These are phyloP conservation scores for Endogone sp. DNA, from an alignment of 192 early-diverging fungal genomes.

Conservation along the genomic window DNA sequence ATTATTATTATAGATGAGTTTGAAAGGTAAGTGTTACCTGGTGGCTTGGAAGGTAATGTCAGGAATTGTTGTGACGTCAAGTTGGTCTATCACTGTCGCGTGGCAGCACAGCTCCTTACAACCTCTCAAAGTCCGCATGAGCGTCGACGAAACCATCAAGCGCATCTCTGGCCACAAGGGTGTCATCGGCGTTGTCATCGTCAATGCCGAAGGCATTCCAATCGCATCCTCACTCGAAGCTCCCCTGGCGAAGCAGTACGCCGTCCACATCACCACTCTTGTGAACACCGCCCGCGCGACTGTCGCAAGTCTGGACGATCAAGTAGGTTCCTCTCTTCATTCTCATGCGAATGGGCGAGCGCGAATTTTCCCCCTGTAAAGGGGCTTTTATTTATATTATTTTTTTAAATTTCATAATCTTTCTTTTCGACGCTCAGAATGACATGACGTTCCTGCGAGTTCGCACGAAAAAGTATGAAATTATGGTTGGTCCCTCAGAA, in stretches of 20 bases:
- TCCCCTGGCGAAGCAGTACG: constrained; percentile 76
- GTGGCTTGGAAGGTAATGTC: no score
- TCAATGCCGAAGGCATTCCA: constrained; percentile 88
- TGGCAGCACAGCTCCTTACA: no score
- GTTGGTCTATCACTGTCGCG: no score
- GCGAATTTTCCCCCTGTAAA: no score
- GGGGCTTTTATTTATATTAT: no score
- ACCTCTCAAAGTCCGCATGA: no score
- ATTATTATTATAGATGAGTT: no score
- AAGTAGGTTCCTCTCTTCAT: no score
- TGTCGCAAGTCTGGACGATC: constrained; percentile 77
- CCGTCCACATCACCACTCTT: constrained; percentile 79
- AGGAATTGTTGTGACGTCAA: no score
- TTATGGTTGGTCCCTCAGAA: constrained; percentile 81
- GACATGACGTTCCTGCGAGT: constrained; percentile 93
- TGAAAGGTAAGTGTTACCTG: no score
- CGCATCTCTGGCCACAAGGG: constrained; percentile 85
- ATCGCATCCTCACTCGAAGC: constrained; percentile 87
- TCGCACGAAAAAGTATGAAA: constrained; percentile 92
- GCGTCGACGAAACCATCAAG: constrained; percentile 93
- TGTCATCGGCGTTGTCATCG: constrained; percentile 87
- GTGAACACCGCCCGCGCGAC: constrained; percentile 70
- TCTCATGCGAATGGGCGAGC: not conserved
- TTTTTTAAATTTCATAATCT: not conserved
- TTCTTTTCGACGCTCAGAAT: constrained; percentile 51